These are phyloP conservation scores for Lumnitzera littorea DNA, from an alignment of 345 rosid species.

Conservation along the genomic window DNA sequence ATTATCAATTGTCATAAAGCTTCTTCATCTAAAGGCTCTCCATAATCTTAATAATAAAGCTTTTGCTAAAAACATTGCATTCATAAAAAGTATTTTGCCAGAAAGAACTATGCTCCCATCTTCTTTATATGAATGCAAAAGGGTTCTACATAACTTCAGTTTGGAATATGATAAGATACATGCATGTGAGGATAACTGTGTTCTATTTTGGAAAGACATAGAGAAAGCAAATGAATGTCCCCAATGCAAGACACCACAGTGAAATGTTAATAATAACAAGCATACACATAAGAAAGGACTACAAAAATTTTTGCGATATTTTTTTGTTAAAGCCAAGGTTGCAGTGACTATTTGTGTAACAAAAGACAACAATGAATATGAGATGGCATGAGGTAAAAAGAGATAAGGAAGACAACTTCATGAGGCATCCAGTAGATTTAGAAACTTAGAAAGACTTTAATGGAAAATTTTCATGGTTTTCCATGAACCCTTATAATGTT, in stretches of 20 bases:
- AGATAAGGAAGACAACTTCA: too few relatives aligned
- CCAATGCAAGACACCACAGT: not conserved
- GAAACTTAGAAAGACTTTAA: too few relatives aligned
- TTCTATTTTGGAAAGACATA: too few relatives aligned
- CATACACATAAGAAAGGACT: not conserved
- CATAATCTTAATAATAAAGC: conserved; percentile 12
- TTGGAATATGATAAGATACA: not conserved
- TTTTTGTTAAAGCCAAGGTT: conserved; percentile 1
- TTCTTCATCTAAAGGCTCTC: conserved; percentile 6
- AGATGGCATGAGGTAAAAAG: not conserved
- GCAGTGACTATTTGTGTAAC: not conserved
- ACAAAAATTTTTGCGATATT: not conserved
- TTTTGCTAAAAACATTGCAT: not conserved
- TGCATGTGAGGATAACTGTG: too few relatives aligned
- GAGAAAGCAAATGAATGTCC: too few relatives aligned
- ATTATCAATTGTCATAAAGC: conserved; percentile 2
- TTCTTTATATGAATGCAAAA: conserved; percentile 4
- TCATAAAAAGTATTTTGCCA: not conserved
- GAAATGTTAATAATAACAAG: not conserved
- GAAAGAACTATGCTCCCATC: not conserved
- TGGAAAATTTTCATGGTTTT: too few relatives aligned
- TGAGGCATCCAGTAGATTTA: too few relatives aligned
- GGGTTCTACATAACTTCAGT: not conserved
- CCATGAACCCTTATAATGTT: too few relatives aligned
- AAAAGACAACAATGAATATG: not conserved